Conservation (phyloP, 306 rosid species). For the Medicago arabica region DNA sequence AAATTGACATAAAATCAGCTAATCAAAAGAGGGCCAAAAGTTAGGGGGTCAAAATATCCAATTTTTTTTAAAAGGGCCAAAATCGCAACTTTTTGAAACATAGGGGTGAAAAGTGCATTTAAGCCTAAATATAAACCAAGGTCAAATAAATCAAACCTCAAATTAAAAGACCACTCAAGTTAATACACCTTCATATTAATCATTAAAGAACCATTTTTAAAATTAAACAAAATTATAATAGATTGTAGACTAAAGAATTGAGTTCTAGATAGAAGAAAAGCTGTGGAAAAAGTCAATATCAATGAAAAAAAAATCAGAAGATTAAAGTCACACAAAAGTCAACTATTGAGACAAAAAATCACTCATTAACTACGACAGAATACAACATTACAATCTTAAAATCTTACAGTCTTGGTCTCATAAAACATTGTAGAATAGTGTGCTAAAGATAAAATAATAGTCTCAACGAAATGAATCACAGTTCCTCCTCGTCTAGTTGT, state of each 20-base stretch:
- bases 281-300: background rate
- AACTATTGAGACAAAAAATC: background rate
- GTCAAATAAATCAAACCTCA: background rate
- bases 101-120: too few relatives aligned
- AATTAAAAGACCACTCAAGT: background rate
- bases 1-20: too few relatives aligned
- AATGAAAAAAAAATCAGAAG: background rate
- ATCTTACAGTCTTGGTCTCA: background rate
- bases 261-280: background rate
- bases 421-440: background rate
- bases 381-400: background rate
- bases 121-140: background rate
- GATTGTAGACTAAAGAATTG: background rate
- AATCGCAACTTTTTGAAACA: too few relatives aligned
- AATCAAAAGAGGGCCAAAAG: too few relatives aligned
- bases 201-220: background rate
- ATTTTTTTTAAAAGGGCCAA: too few relatives aligned
- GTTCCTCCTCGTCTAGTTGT: background rate
- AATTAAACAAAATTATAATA: background rate
- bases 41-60: too few relatives aligned
- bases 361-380: background rate
- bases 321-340: background rate
- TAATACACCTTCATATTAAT: background rate
- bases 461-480: background rate
- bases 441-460: background rate